Conservation (phyloP, 2,329 filamentous ascomycete species). For the Diplodia scrobiculata region DNA sequence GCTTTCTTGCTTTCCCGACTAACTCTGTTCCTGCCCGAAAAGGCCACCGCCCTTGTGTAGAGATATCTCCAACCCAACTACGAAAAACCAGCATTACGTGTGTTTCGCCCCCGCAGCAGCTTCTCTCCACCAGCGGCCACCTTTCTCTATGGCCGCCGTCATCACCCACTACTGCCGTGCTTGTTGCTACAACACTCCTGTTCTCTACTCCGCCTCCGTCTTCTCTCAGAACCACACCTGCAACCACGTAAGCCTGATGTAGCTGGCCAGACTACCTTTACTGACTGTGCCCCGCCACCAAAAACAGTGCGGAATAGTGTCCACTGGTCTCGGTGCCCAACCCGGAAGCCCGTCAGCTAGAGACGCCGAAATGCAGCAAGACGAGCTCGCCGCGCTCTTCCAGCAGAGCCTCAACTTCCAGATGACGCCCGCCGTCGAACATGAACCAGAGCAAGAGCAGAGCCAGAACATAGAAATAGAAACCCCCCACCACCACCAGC, state of each 20-base stretch:
- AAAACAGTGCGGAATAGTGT: slow-evolving; percentile 49
- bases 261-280: slow-evolving; percentile 20
- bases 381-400: slow-evolving; percentile 81
- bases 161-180: slow-evolving; percentile 44
- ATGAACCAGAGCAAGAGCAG: slow-evolving; percentile 32
- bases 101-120: background rate
- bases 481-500: background rate
- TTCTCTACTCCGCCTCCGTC: slow-evolving; percentile 47
- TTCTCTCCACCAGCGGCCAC: background rate
- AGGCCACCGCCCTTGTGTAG: slow-evolving; percentile 4
- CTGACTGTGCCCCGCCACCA: slow-evolving; percentile 31
- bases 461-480: background rate
- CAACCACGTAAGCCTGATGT: slow-evolving; percentile 48
- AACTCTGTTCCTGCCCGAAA: slow-evolving; percentile 15
- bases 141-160: slow-evolving; percentile 41
- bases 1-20: slow-evolving; percentile 1
- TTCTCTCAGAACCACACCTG: slow-evolving; percentile 51
- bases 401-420: slow-evolving; percentile 62
- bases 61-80: background rate
- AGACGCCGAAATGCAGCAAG: slow-evolving; percentile 66
- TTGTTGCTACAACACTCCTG: slow-evolving; percentile 46
- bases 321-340: slow-evolving; percentile 44
- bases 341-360: slow-evolving; percentile 39
- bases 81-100: slow-evolving; percentile 6
- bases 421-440: slow-evolving; percentile 17